Evolutionary conservation across 2,329 filamentous ascomycete species (phyloP).

Genomic region (Xylariaceae sp.): DNA sequence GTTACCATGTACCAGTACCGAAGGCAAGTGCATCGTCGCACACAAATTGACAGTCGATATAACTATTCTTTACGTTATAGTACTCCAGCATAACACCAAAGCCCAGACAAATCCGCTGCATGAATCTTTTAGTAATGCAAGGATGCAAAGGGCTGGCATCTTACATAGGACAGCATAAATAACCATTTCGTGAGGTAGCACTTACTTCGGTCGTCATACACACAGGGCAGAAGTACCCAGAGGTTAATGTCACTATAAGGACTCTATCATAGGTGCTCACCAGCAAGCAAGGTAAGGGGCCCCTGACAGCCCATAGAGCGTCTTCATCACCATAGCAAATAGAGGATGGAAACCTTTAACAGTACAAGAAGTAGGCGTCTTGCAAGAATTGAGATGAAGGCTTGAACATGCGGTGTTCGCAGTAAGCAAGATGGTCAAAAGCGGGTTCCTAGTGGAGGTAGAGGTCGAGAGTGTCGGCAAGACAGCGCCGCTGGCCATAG

Average conservation of each 20-base stretch:
- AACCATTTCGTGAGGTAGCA: background rate
- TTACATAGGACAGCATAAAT: slow-evolving; percentile 16
- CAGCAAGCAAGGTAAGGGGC: background rate
- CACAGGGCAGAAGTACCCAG: background rate
- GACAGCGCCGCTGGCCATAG: background rate
- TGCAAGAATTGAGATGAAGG: background rate
- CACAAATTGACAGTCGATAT: background rate
- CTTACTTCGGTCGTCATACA: slow-evolving; percentile 4
- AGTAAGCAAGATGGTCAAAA: background rate
- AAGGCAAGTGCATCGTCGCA: background rate
- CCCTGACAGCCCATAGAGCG: background rate
- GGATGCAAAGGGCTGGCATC: background rate
- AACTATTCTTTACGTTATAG: background rate
- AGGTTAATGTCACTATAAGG: background rate
- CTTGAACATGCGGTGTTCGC: slow-evolving; percentile 1
- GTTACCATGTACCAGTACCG: background rate
- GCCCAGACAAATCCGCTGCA: slow-evolving; percentile 4
- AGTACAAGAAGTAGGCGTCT: background rate
- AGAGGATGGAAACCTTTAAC: slow-evolving; percentile 9
- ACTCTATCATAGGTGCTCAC: background rate
- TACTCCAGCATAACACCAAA: background rate
- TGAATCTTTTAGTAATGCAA: background rate
- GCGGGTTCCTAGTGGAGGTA: background rate
- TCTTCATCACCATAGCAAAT: slow-evolving; percentile 6
- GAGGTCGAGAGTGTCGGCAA: background rate